Base-by-base conservation (phyloP, 192 early-diverging fungal species). In the Coemansia sp. region DNA sequence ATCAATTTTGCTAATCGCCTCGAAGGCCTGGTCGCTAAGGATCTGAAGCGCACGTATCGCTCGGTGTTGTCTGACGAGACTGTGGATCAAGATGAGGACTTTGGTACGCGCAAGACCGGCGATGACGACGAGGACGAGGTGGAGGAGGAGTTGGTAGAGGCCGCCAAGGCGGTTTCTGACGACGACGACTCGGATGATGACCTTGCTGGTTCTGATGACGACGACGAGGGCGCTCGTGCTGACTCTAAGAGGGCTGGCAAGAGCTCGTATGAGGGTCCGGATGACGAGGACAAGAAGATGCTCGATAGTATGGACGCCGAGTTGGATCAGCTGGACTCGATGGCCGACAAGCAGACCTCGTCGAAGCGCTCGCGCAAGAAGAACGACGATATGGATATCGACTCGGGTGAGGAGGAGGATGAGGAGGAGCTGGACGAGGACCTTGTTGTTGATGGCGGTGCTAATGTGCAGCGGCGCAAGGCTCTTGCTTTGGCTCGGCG, bases 261-360 rank as follows among this genome's bases (percentile, higher is more conserved):
- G 45, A 87, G 89, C 14, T 87, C 87, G 5, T 95, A 96, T 64
- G 93, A 96, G 39, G 94, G 73, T 8, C 89, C 89, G 0, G 94
- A 97, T 60, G 92, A 94, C n/a, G 94, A 95, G 32, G 95, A 94
- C 74, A 80, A 90, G 74, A 87, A 72, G 53, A 66, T 78, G 69
- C 50, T 75, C 11, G 84, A 77, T n/a, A 63, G 62, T 62, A 65
- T 82, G 42, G 84, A 81, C 44, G 78, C 83, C 5, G 83, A 85
- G 67, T 73, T 78, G 9, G 76, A 78, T n/a, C 68, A 78, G 62
- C 68, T 79, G 9, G 74, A 84, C 62, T 53, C 29, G 31, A 46
- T 63, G 42, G 71, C 74, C 14, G 34, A 58, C 37, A 55, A 75
- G 59, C 21, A 68, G 36, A n/a, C 46, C 17, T 36, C 70, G 41